Evolutionary conservation across 2,329 filamentous ascomycete species (phyloP).

Genomic region (Xylaria sp.): DNA sequence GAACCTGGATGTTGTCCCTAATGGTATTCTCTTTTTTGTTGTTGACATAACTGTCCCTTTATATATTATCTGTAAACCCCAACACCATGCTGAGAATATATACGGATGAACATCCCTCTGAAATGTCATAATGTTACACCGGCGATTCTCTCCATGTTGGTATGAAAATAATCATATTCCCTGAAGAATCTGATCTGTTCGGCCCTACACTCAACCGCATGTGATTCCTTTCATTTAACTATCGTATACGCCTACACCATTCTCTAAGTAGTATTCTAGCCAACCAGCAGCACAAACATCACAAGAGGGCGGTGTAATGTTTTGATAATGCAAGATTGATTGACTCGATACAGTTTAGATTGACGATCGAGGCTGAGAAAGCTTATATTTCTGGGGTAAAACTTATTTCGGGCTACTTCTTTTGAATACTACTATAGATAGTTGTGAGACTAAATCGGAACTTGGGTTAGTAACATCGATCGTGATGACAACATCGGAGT

Average conservation of each 20-base stretch:
- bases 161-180: neutral
- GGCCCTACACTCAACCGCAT: neutral
- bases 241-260: neutral
- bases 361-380: neutral
- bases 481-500: neutral
- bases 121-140: neutral
- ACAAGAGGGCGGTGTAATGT: neutral
- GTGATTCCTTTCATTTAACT: neutral
- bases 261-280: neutral
- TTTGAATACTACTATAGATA: neutral
- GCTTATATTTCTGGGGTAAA: neutral
- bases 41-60: neutral
- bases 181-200: neutral
- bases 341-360: neutral
- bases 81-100: neutral
- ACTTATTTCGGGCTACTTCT: neutral
- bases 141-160: neutral
- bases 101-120: neutral
- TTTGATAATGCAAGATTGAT: neutral
- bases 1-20: neutral
- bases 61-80: neutral
- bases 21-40: neutral
- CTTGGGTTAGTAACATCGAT: neutral
- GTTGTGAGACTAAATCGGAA: neutral
- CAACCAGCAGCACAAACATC: neutral